A percentile compares a stretch with the other conserved stretches of the same genome.
These are phyloP conservation scores for Alopecurus myosuroides DNA, from an alignment of 176 grass and related monocot species.

Conservation along the genomic window DNA sequence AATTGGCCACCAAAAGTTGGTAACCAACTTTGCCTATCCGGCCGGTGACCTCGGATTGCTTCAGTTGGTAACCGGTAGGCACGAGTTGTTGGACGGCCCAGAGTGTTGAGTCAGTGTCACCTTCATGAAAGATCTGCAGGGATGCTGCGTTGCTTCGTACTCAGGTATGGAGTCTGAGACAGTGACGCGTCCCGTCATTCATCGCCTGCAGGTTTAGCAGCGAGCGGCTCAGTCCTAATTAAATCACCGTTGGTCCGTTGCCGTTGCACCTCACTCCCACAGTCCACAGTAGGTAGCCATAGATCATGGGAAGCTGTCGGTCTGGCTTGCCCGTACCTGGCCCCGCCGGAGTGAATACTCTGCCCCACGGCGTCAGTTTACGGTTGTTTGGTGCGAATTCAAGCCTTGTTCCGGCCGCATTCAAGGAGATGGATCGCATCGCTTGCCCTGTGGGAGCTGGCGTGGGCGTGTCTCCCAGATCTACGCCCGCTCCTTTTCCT, in stretches of 20 bases:
- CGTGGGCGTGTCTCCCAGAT: background rate
- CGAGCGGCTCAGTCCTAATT: background rate
- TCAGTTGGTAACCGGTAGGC: background rate
- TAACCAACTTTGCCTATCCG: background rate
- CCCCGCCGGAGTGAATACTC: conserved; percentile 26
- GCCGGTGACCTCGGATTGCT: background rate
- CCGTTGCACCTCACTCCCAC: background rate
- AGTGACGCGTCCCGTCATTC: background rate
- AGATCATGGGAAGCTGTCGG: background rate
- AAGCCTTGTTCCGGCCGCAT: conserved; percentile 32
- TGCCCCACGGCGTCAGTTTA: background rate
- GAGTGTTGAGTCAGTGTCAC: background rate
- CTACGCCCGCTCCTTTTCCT: background rate
- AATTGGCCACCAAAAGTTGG: background rate
- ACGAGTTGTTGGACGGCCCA: background rate
- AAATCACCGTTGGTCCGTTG: background rate
- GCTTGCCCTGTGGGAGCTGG: conserved; percentile 14
- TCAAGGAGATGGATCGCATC: conserved; percentile 10
- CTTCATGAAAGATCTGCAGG: background rate
- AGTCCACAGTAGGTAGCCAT: background rate
- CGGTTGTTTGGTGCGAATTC: conserved; percentile 44
- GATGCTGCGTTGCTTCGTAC: background rate
- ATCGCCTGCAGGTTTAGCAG: background rate
- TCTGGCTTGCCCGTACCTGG: background rate
- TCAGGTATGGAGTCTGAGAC: background rate